phyloP scores from a whole-genome alignment of 2,329 filamentous ascomycete species.

The Metarhizium sp. region DNA sequence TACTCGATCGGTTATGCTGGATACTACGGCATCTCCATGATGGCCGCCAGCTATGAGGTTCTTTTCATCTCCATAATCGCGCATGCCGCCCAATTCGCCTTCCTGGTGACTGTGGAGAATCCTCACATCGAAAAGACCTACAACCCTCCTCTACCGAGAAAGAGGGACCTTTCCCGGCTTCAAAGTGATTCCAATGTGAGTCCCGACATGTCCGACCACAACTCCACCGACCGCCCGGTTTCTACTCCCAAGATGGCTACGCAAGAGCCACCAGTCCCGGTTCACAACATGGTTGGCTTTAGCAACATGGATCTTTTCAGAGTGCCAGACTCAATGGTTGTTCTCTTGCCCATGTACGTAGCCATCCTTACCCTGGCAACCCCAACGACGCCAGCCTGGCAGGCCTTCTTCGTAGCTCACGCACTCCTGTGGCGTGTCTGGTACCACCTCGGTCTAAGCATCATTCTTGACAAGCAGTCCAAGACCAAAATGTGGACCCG shows the following conservation, averaged over 20 bases:
- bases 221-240: slow-evolving; percentile 15
- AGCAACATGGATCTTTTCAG: slow-evolving; percentile 83
- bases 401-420: slow-evolving; percentile 71
- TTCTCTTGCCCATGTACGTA: slow-evolving; percentile 70
- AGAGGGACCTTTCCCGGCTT: slow-evolving; percentile 30
- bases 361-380: slow-evolving; percentile 64
- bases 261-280: slow-evolving; percentile 46
- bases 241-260: slow-evolving; percentile 11
- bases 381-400: slow-evolving; percentile 65
- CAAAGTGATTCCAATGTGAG: slow-evolving; percentile 19
- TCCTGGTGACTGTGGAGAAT: slow-evolving; percentile 86
- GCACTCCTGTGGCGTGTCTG: slow-evolving; percentile 79
- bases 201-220: slow-evolving; percentile 15
- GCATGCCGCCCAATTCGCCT: slow-evolving; percentile 88
- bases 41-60: slow-evolving; percentile 96
- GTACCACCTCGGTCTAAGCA: slow-evolving; percentile 82
- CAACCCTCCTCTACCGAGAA: slow-evolving; percentile 75
- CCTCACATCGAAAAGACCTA: slow-evolving; percentile 98
- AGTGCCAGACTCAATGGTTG: slow-evolving; percentile 70
- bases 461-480: slow-evolving; percentile 78
- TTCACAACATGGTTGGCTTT: slow-evolving; percentile 77
- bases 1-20: slow-evolving; percentile 97
- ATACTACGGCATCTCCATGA: slow-evolving; percentile 96
- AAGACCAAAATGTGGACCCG: slow-evolving; percentile 90
- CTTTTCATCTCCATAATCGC: slow-evolving; percentile 94